phyloP scores from a whole-genome alignment of 2,329 filamentous ascomycete species.

The Dothistroma septosporum region DNA sequence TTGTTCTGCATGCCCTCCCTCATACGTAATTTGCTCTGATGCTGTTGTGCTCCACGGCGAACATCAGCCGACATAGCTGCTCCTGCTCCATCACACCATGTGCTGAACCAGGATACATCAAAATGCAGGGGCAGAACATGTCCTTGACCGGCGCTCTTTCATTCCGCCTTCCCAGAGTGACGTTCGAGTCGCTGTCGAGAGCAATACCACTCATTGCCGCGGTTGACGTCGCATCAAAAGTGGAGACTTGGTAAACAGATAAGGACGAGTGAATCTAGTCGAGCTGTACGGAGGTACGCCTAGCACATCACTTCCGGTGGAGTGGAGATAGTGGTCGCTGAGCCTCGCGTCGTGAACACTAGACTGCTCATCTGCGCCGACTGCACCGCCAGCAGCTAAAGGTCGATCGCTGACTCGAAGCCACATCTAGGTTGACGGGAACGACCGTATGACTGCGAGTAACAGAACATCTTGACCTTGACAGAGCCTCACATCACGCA shows the following conservation, averaged over 20 bases:
- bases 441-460: not conserved
- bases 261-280: not conserved
- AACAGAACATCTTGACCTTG: not conserved
- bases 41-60: conserved; percentile 1
- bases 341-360: not conserved
- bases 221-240: conserved; percentile 1
- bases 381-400: not conserved
- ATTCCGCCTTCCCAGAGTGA: conserved; percentile 9
- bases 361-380: not conserved
- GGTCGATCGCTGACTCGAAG: not conserved
- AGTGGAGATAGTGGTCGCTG: not conserved
- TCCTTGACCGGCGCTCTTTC: conserved; percentile 11
- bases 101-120: conserved; percentile 1
- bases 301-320: not conserved
- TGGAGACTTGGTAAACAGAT: conserved; percentile 7
- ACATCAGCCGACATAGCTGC: not conserved
- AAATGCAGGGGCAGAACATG: conserved; percentile 11
- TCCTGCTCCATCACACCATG: not conserved
- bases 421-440: not conserved
- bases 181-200: not conserved
- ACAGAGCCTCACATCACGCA: not conserved
- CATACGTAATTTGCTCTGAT: not conserved
- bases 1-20: not conserved
- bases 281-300: conserved; percentile 7
- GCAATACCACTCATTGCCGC: not conserved